Evolutionary conservation across 1,139 yeast genomes (phyloP).

Genomic region (Suhomyces taliae): DNA sequence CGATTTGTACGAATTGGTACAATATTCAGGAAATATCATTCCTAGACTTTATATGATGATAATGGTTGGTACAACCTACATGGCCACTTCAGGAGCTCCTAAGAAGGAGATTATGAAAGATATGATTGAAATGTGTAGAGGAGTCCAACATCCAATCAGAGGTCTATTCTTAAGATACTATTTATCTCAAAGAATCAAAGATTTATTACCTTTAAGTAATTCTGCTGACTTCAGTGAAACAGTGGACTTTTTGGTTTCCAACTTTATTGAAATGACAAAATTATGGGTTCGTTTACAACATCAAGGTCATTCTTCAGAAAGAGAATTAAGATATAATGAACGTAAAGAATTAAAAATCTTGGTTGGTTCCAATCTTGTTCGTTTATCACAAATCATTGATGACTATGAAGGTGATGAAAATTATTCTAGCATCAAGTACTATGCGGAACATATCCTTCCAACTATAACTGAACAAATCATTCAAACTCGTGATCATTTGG

Average conservation of each 20-base stretch:
- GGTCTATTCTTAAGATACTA: slow-evolving; percentile 90
- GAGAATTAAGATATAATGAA: slow-evolving; percentile 72
- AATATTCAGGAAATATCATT: slow-evolving; percentile 89
- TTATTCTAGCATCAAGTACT: slow-evolving; percentile 45
- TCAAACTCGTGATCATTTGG: slow-evolving; percentile 88
- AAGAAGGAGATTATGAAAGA: slow-evolving; percentile 86
- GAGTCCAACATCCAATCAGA: slow-evolving; percentile 93
- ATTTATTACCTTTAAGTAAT: slow-evolving; percentile 52
- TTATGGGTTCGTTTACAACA: slow-evolving; percentile 96
- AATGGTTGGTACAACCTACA: slow-evolving; percentile 88
- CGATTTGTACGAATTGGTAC: slow-evolving; percentile 91
- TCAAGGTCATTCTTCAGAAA: slow-evolving; percentile 88
- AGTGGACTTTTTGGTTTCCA: slow-evolving; percentile 71
- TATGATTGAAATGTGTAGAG: slow-evolving; percentile 97
- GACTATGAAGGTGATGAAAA: slow-evolving; percentile 44
- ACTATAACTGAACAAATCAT: slow-evolving; percentile 84
- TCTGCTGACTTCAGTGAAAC: slow-evolving; percentile 61
- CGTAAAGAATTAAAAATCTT: slow-evolving; percentile 86
- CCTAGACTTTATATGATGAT: slow-evolving; percentile 94
- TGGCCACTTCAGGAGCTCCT: slow-evolving; percentile 78
- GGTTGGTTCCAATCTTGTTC: slow-evolving; percentile 89
- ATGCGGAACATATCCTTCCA: slow-evolving; percentile 69
- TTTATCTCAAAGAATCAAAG: slow-evolving; percentile 79
- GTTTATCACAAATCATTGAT: slow-evolving; percentile 84
- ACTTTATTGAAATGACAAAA: slow-evolving; percentile 96